Conservation (phyloP, 257 asterid genomes). For the Voacanga thouarsii region DNA sequence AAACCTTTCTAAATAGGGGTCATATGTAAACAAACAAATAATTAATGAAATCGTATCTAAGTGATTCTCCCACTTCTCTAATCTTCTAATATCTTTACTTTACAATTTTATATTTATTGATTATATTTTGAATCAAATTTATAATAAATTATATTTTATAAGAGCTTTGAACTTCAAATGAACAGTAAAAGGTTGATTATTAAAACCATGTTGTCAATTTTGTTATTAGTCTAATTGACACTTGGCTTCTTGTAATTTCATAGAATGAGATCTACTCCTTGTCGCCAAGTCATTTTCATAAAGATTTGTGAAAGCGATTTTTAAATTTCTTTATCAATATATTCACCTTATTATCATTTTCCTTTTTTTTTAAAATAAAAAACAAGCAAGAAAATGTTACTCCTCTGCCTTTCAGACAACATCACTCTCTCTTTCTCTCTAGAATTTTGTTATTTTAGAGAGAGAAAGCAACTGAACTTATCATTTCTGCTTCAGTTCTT, state of each 20-base stretch:
- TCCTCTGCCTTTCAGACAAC: neutral
- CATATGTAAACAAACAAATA: no score
- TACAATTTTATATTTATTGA: no score
- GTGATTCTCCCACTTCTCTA: no score
- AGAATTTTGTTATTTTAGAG: neutral
- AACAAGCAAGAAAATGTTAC: neutral
- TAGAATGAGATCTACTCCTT: constrained; percentile 54
- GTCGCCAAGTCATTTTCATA: constrained; percentile 66
- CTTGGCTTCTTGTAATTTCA: constrained; percentile 33
- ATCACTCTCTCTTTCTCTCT: neutral
- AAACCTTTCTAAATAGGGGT: no score
- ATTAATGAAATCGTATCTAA: no score
- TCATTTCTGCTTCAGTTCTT: neutral
- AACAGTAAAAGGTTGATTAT: neutral
- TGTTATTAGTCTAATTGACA: neutral
- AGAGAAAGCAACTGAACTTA: neutral
- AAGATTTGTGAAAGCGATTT: constrained; percentile 63
- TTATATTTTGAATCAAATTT: no score
- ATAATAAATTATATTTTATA: no score
- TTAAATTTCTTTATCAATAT: constrained; percentile 16
- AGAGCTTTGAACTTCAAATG: no score
- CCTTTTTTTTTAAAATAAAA: neutral
- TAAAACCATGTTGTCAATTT: neutral
- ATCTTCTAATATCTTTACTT: no score
- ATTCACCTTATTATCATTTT: no score